Conservation (phyloP, 805 yeast genomes). For the Lachancea quebecensis region DNA sequence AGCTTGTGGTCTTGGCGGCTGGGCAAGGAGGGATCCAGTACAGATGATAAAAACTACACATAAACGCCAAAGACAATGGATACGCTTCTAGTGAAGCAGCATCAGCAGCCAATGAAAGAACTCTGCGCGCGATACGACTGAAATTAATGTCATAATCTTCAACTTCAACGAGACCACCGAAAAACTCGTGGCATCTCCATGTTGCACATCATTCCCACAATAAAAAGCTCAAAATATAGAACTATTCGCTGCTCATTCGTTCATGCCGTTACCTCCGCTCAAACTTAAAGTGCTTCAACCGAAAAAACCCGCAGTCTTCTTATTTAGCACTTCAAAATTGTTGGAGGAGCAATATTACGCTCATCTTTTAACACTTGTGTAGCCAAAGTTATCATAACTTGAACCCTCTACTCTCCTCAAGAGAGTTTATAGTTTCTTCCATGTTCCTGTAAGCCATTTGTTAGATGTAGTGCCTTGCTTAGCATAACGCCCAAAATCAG, state of each 20-base stretch:
- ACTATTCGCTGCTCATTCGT: conserved; percentile 7
- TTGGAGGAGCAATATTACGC: conserved; percentile 3
- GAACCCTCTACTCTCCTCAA: background rate
- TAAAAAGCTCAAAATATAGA: conserved; percentile 1
- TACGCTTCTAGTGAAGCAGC: conserved; percentile 5
- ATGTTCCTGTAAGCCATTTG: conserved; percentile 7
- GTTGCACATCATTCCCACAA: conserved; percentile 3
- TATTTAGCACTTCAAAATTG: background rate
- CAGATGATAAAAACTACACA: conserved; percentile 8
- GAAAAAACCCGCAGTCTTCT: background rate
- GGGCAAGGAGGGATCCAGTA: conserved; percentile 6
- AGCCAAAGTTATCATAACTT: conserved; percentile 5
- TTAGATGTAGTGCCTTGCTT: conserved; percentile 3
- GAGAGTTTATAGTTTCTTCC: background rate
- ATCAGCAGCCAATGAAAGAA: conserved; percentile 5
- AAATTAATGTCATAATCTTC: background rate
- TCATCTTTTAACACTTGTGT: conserved; percentile 9
- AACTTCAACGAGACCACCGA: conserved; percentile 6
- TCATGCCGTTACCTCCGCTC: conserved; percentile 1
- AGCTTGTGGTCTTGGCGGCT: conserved; percentile 5
- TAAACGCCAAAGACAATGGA: conserved; percentile 7
- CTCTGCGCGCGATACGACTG: background rate
- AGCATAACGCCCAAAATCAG: background rate
- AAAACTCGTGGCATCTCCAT: conserved; percentile 5
- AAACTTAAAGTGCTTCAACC: background rate